Conservation (phyloP, 495 filamentous ascomycete species). For the Bryoglossum gracile region DNA sequence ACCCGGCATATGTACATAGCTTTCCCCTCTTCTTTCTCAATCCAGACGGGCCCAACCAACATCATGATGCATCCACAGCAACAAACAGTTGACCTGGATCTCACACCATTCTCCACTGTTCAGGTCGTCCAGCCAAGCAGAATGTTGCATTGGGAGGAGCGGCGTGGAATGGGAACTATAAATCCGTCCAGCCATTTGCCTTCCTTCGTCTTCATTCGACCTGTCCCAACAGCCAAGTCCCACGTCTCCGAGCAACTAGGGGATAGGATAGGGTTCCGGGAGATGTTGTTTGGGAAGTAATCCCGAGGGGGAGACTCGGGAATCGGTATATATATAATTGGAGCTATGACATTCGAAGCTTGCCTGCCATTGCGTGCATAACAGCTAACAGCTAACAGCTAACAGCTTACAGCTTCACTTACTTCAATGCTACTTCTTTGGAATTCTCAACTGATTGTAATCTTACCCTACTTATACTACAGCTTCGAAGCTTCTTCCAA, state of each 20-base stretch:
- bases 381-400: no score
- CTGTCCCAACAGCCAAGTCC: no score
- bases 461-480: no score
- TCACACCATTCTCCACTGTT: no score
- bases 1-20: background rate
- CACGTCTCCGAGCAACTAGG: background rate
- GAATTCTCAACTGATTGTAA: no score
- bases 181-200: background rate
- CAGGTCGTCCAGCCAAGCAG: background rate
- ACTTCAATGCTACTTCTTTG: background rate
- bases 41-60: no score
- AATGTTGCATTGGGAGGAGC: background rate
- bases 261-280: background rate
- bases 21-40: conserved; percentile 10
- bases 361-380: background rate
- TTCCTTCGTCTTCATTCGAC: background rate
- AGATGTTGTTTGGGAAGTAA: background rate
- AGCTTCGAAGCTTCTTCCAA: no score
- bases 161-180: background rate
- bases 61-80: no score
- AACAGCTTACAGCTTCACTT: background rate
- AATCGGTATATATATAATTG: background rate
- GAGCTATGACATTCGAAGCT: background rate
- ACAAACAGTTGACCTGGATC: no score
- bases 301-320: background rate